Evolutionary conservation across 139 green algal genomes (phyloP).

Genomic region (Dunaliella primolecta): DNA sequence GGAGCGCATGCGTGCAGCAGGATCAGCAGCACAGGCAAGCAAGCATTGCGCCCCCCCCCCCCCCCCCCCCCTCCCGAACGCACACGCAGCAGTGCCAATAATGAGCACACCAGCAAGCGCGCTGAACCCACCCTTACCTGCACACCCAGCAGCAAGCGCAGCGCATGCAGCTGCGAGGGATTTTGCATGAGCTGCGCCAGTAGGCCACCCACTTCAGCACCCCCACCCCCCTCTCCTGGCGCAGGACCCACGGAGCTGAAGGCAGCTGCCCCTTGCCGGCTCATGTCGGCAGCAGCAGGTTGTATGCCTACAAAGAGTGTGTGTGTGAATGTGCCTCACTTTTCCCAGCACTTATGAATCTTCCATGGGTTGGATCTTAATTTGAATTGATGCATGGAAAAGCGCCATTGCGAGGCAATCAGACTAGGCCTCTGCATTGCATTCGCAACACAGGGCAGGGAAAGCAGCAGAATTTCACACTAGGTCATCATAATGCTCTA

Average conservation of each 20-base stretch:
- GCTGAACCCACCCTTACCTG: not conserved
- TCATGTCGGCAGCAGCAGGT: not conserved
- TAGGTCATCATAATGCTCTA: not conserved
- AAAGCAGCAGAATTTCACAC: not conserved
- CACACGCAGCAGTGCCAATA: too few relatives aligned
- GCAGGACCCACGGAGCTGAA: not conserved
- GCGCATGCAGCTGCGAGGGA: slow-evolving; percentile 50
- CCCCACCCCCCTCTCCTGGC: not conserved
- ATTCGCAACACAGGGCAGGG: not conserved
- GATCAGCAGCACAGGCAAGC: too few relatives aligned
- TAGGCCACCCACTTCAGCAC: slow-evolving; percentile 35
- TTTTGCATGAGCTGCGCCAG: slow-evolving; percentile 48
- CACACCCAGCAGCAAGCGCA: slow-evolving; percentile 56
- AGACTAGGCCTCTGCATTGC: not conserved
- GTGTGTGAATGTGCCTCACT: not conserved
- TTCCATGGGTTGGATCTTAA: not conserved
- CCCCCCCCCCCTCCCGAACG: too few relatives aligned
- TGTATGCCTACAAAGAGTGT: not conserved
- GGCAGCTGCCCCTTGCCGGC: not conserved
- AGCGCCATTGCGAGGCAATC: not conserved
- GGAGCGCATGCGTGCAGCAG: too few relatives aligned
- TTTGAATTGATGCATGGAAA: not conserved
- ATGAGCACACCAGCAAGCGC: too few relatives aligned
- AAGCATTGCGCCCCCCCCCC: too few relatives aligned
- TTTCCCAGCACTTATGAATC: not conserved